These are phyloP conservation scores for Solanum rostratum DNA, from an alignment of 257 asterid species.

Conservation along the genomic window DNA sequence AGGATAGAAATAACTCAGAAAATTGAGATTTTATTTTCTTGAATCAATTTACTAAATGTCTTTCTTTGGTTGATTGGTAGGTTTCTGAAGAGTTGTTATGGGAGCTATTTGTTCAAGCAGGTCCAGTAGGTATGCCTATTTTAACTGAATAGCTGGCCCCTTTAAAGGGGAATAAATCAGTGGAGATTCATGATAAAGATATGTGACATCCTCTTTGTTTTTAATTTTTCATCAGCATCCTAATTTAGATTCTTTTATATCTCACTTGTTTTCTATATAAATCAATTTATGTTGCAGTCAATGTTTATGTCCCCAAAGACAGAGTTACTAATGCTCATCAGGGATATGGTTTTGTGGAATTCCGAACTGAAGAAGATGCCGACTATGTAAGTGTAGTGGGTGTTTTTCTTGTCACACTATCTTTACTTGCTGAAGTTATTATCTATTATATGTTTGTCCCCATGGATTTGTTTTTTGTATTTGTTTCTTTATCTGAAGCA, in stretches of 20 bases:
- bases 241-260: background rate
- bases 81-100: slow-evolving; percentile 81
- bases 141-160: background rate
- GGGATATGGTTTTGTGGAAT: slow-evolving; percentile 94
- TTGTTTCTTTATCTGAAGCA: background rate
- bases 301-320: slow-evolving; percentile 96
- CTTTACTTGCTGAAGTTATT: background rate
- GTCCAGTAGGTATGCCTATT: slow-evolving; percentile 72
- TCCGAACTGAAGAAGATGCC: slow-evolving; percentile 97
- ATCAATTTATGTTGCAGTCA: slow-evolving; percentile 34
- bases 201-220: background rate
- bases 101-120: slow-evolving; percentile 96
- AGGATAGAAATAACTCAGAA: background rate
- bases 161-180: background rate
- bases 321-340: slow-evolving; percentile 92
- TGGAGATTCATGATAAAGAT: background rate
- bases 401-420: slow-evolving; percentile 5
- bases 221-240: background rate
- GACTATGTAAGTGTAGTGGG: slow-evolving; percentile 58
- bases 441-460: background rate
- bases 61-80: slow-evolving; percentile 19
- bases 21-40: background rate
- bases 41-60: slow-evolving; percentile 18
- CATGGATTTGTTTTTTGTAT: background rate
- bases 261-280: background rate